Evolutionary conservation across 2,329 filamentous ascomycete genomes (phyloP), one percentile per base, ranked within the genome.

Genomic region (Acephala macrosclerotiorum): DNA sequence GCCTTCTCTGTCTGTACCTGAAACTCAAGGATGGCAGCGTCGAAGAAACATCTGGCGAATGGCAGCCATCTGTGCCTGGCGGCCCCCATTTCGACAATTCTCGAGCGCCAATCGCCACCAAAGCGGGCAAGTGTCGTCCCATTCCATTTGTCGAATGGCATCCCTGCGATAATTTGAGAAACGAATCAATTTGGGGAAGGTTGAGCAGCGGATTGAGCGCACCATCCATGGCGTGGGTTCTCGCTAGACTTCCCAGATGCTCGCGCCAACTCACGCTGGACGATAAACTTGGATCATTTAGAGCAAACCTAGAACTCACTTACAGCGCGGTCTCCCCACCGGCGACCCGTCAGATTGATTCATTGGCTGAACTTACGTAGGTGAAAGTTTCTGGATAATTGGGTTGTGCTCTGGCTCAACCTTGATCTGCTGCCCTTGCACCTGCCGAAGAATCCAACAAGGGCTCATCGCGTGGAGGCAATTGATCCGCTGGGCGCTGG

Each of bases 21-120:
- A 53, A 53, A 53, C 49, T 18, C 12, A 16, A 49, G 49, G 20
- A 25, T 18, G 12, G 33, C 18, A 53, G n/a, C 11, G 11, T 22
- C 40, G 40, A 42, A 18, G 16, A 18, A 49, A 22, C 49, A 53
- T 18, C 49, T 22, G n/a, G 33, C n/a, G 49, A 33, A n/a, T 11
- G 49, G 25, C 14, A 29, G 9, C 22, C 2, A 6, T n/a, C 11
- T 53, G 26, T 53, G 47, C 58, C 29, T 65, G 51, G 20, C 29
- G n/a, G 14, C 42, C 12, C 6, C 11, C 58, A 65, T 68, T 70
- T 70, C 65, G 59, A 66, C 55, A 55, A 55, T 26, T 55, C 25
- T 35, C 40, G 33, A 26, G 66, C 68, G 68, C 59, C 62, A 33
- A 33, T 33, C 29, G 29, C 29, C 29, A 33, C 29, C 29, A 68